Evolutionary conservation across 1,284 basidiomycete genomes (phyloP).

Genomic region (Pseudozyma tsukubaensis): DNA sequence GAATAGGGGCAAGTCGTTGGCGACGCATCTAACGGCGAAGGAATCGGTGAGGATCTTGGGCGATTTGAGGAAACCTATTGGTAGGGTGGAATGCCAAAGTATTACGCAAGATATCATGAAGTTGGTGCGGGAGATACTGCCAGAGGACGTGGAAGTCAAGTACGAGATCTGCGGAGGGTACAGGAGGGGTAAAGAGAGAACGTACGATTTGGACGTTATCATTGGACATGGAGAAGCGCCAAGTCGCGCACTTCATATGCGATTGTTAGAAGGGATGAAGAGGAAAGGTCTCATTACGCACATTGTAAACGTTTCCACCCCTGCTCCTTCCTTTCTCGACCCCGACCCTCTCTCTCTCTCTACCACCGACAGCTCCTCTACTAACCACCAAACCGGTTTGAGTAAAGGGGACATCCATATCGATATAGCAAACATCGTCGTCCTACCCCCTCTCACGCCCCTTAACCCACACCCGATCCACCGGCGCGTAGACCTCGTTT

Average conservation of each 20-base stretch:
- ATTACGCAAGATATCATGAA: constrained; percentile 44
- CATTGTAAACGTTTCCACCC: constrained; percentile 52
- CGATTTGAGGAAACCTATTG: constrained; percentile 48
- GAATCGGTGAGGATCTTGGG: constrained; percentile 54
- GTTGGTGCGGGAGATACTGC: constrained; percentile 20
- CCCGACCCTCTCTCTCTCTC: neutral
- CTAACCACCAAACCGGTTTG: neutral
- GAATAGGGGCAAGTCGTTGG: constrained; percentile 37
- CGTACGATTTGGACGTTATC: constrained; percentile 58
- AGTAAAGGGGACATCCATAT: constrained; percentile 14
- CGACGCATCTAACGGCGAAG: constrained; percentile 37
- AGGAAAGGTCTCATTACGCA: constrained; percentile 42
- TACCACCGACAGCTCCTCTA: neutral
- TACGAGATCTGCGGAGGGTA: constrained; percentile 59
- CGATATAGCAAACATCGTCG: constrained; percentile 60
- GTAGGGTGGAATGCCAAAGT: constrained; percentile 40
- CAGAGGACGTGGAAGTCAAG: constrained; percentile 16
- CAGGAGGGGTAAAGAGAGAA: constrained; percentile 48
- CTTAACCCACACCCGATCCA: constrained; percentile 15
- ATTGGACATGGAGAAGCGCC: constrained; percentile 33
- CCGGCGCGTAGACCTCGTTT: constrained; percentile 39
- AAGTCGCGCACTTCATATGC: constrained; percentile 28
- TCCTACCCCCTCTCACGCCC: constrained; percentile 25
- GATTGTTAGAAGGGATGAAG: constrained; percentile 42
- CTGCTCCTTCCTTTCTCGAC: constrained; percentile 16